These are phyloP conservation scores for Stygiomarasmius scandens DNA, from an alignment of 1,284 basidiomycete genomes.

Conservation along the genomic window DNA sequence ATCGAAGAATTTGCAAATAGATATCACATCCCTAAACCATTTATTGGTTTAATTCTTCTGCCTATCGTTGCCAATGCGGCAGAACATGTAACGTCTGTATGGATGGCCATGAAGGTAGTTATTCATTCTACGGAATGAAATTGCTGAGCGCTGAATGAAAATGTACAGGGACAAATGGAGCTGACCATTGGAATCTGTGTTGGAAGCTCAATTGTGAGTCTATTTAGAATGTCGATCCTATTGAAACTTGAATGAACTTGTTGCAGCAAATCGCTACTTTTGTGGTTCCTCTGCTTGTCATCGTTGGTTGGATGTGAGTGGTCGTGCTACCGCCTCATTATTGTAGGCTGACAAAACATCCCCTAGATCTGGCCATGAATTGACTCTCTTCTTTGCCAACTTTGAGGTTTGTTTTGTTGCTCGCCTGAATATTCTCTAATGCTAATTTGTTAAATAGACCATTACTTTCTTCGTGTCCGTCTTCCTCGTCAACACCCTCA, in stretches of 20 bases:
- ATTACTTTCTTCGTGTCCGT: slow-evolving; percentile 85
- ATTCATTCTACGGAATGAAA: too few species aligned
- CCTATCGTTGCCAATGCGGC: slow-evolving; percentile 81
- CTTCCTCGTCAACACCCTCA: slow-evolving; percentile 78
- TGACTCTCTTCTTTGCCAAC: slow-evolving; percentile 84
- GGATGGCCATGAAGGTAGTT: slow-evolving; percentile 85
- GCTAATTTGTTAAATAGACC: slow-evolving; percentile 52
- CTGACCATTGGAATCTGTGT: slow-evolving; percentile 88
- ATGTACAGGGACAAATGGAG: slow-evolving; percentile 68
- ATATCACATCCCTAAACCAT: slow-evolving; percentile 81
- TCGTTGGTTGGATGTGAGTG: slow-evolving; percentile 79
- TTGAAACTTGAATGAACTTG: slow-evolving; percentile 1
- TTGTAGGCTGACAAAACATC: not conserved
- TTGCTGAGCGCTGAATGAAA: too few species aligned
- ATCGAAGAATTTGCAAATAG: slow-evolving; percentile 87
- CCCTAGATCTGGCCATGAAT: slow-evolving; percentile 66
- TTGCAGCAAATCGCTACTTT: slow-evolving; percentile 86
- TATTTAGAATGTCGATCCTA: not conserved
- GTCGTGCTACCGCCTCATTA: not conserved
- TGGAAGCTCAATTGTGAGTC: slow-evolving; percentile 82
- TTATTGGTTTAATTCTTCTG: slow-evolving; percentile 77
- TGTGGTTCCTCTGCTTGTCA: slow-evolving; percentile 83
- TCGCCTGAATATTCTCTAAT: slow-evolving; percentile 1
- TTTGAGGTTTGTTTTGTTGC: slow-evolving; percentile 57
- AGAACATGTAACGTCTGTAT: slow-evolving; percentile 81